Evolutionary conservation across 2,329 filamentous ascomycete genomes (phyloP).

Genomic region (Colletotrichum tropicicola): DNA sequence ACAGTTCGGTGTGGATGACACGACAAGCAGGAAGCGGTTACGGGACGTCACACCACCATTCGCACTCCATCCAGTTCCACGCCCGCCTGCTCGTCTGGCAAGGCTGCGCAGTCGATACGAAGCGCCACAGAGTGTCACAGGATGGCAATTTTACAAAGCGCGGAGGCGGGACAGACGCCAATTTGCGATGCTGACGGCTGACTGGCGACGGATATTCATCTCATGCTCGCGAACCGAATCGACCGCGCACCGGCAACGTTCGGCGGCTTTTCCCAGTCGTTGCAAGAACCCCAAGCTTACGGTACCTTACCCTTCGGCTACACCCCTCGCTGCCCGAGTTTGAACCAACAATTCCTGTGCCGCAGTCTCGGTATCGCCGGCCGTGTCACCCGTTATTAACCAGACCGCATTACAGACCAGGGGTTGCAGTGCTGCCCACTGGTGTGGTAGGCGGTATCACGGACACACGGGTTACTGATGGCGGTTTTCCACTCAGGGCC

Average conservation of each 20-base stretch:
- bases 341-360: conserved; percentile 5
- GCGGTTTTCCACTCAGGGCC: too few species aligned
- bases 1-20: neutral
- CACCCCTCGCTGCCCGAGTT: neutral
- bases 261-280: neutral
- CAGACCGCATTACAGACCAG: neutral
- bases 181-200: too few species aligned
- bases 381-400: conserved; percentile 4
- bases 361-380: conserved; percentile 16
- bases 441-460: neutral
- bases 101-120: neutral
- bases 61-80: neutral
- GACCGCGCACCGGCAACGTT: neutral
- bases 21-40: neutral
- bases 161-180: too few species aligned
- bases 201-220: neutral
- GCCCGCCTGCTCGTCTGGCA: neutral
- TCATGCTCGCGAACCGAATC: neutral
- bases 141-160: neutral
- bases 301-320: neutral
- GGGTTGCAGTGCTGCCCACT: neutral
- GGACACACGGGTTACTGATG: neutral
- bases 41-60: conserved; percentile 1
- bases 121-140: neutral
- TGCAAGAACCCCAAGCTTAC: neutral